Conservation (phyloP, 2,329 filamentous ascomycete species). For the Zalaria obscura region DNA sequence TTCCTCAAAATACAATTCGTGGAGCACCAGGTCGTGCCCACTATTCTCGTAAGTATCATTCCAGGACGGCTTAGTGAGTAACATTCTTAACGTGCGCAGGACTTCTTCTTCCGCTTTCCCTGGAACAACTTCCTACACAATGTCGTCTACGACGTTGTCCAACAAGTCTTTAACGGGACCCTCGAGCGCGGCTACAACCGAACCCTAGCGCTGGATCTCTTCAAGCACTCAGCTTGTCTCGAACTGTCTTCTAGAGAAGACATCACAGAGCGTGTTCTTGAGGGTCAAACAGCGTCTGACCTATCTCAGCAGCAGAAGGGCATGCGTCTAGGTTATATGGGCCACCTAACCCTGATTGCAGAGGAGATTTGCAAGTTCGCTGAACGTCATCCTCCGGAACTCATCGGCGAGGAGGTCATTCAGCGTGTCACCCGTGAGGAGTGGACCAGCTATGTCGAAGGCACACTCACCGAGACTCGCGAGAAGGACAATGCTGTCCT, state of each 20-base stretch:
- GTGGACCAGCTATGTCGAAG: constrained; percentile 92
- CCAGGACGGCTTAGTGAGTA: background rate
- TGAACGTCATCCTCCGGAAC: constrained; percentile 78
- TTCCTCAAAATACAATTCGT: constrained; percentile 94
- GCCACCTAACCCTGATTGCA: constrained; percentile 88
- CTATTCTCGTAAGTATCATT: constrained; percentile 61
- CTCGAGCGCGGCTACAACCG: constrained; percentile 95
- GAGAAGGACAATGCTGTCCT: constrained; percentile 98
- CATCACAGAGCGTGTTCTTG: constrained; percentile 81
- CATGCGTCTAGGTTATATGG: constrained; percentile 96
- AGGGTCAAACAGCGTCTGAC: constrained; percentile 77
- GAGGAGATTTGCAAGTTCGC: constrained; percentile 99
- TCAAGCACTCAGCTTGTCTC: constrained; percentile 23
- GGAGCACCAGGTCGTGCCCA: constrained; percentile 84
- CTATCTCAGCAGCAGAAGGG: constrained; percentile 69
- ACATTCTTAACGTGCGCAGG: constrained; percentile 34
- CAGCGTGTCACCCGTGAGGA: constrained; percentile 79
- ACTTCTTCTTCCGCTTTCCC: constrained; percentile 95
- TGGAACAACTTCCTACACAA: constrained; percentile 99
- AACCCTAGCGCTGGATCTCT: constrained; percentile 77
- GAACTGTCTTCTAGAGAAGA: constrained; percentile 52
- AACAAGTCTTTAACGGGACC: constrained; percentile 96
- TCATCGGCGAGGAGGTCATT: constrained; percentile 69
- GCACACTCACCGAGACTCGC: constrained; percentile 79
- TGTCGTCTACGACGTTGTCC: constrained; percentile 96